phyloP scores from a whole-genome alignment of 169 alveolate species.

The Eimeria necatrix region DNA sequence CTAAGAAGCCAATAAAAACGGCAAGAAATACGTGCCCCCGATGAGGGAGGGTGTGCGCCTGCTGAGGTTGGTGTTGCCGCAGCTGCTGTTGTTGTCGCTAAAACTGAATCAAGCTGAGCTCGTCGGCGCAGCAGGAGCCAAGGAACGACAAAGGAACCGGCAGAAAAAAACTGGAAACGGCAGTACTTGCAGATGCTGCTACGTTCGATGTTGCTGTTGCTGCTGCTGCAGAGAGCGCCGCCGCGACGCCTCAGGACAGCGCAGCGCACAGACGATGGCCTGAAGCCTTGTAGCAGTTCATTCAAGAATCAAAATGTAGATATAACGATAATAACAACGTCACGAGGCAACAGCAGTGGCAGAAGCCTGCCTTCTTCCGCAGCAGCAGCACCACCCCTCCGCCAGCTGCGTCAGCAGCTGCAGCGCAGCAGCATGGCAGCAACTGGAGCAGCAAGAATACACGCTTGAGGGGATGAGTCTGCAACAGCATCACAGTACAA shows the following conservation, averaged over 20 bases:
- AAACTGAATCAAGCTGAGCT: neutral
- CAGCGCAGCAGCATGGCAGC: slow-evolving; percentile 60
- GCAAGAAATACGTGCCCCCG: slow-evolving; percentile 36
- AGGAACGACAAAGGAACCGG: slow-evolving; percentile 60
- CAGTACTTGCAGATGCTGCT: slow-evolving; percentile 17
- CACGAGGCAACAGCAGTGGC: slow-evolving; percentile 13
- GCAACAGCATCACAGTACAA: slow-evolving; percentile 1
- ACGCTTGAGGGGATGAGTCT: slow-evolving; percentile 10
- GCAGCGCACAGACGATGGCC: neutral
- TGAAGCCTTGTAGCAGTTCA: slow-evolving; percentile 13
- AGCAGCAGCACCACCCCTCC: slow-evolving; percentile 49
- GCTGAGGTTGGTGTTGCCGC: slow-evolving; percentile 32
- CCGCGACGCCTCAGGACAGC: slow-evolving; percentile 45
- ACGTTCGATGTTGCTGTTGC: slow-evolving; percentile 16
- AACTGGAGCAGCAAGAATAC: slow-evolving; percentile 29
- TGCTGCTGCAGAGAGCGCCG: slow-evolving; percentile 66
- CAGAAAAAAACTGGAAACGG: neutral
- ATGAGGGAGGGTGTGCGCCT: slow-evolving; percentile 59
- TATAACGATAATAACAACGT: slow-evolving; percentile 16
- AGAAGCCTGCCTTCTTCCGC: slow-evolving; percentile 44
- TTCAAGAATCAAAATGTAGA: neutral
- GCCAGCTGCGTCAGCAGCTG: slow-evolving; percentile 40
- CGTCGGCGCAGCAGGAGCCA: slow-evolving; percentile 21
- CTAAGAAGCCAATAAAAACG: slow-evolving; percentile 26
- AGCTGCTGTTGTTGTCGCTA: slow-evolving; percentile 34